Base-by-base conservation (phyloP, 768 basidiomycete genomes). In the Thelephora ganbajun region DNA sequence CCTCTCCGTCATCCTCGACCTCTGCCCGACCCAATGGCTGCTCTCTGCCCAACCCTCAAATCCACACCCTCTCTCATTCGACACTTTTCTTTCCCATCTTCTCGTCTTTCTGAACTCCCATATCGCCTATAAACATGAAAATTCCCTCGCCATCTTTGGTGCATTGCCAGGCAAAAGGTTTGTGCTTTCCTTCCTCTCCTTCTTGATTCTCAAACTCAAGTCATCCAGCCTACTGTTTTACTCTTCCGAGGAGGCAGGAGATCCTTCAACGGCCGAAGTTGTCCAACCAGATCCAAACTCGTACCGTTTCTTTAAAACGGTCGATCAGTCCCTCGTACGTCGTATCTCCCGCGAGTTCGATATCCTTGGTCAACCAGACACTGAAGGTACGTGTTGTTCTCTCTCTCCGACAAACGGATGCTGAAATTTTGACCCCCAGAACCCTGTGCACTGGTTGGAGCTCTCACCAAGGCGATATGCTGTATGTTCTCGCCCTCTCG, bases 51-150 rank as follows among this genome's bases (percentile, higher is more conserved):
- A 68, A 39, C 56, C 71, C 2, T 57, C 66, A 34, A 75, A 73
- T 45, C 49, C 64, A 2, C 66, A 72, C 54, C 71, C 79, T 0
- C 65, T 97, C 11, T 61, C 80, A 1, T 72, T 97, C 39, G 65
- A 74, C 16, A 55, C 72, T 1, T 96, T 97, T 60, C 70, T 97
- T 42, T 78, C 87, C 2, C 86, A 91, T 56, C 68, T 96, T 22
- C 74, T 97, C 49, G 82, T 86, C 26, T 94, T 97, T 58, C 69
- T 94, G 57, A 98, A 99, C 59, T 77, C 91, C 2, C 92, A 98
- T 65, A 74, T 98, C 51, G 92, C 92, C 1, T 75, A 79, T 52
- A 79, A 83, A 53, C 83, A 92, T 66, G 92, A 94, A 61, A 99
- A 99, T 60, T 77, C 85, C 3, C 71, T 99, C 35, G 87, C 91